A percentile compares a stretch with the other conserved stretches of the same genome.
These are phyloP conservation scores for Citrus maxima DNA, from an alignment of 345 rosid species.

Conservation along the genomic window DNA sequence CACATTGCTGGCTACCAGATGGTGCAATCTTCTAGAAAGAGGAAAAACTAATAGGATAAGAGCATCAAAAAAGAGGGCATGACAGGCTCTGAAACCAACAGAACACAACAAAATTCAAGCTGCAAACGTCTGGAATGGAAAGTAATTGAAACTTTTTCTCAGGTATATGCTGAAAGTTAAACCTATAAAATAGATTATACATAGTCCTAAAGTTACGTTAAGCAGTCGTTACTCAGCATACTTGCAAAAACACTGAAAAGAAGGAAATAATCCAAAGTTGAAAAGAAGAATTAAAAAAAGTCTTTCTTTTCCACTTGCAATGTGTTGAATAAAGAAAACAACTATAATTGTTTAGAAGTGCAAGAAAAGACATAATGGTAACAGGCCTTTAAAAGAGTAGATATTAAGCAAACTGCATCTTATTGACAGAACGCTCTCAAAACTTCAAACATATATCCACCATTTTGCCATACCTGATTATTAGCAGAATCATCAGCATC, in stretches of 20 bases:
- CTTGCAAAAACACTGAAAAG: neutral
- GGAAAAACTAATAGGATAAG: neutral
- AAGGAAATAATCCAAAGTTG: neutral
- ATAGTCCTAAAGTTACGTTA: neutral
- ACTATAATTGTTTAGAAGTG: neutral
- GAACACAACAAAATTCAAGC: neutral
- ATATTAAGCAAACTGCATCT: neutral
- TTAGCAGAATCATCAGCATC: conserved; percentile 20
- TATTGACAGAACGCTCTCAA: neutral
- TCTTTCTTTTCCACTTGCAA: neutral
- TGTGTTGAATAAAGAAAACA: neutral
- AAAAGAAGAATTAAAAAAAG: neutral
- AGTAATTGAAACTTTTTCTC: neutral
- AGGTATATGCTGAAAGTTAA: neutral
- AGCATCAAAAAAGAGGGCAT: neutral
- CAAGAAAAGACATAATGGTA: neutral
- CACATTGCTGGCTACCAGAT: conserved; percentile 18
- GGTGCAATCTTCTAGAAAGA: conserved; percentile 38
- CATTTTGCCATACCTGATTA: conserved; percentile 22
- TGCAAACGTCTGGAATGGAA: neutral
- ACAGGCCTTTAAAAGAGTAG: neutral
- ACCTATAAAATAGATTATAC: neutral
- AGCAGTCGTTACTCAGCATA: neutral
- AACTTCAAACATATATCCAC: neutral
- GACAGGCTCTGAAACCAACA: neutral